These are phyloP conservation scores for Kwoniella heveanensis DNA, from an alignment of 768 basidiomycete genomes.

Conservation along the genomic window DNA sequence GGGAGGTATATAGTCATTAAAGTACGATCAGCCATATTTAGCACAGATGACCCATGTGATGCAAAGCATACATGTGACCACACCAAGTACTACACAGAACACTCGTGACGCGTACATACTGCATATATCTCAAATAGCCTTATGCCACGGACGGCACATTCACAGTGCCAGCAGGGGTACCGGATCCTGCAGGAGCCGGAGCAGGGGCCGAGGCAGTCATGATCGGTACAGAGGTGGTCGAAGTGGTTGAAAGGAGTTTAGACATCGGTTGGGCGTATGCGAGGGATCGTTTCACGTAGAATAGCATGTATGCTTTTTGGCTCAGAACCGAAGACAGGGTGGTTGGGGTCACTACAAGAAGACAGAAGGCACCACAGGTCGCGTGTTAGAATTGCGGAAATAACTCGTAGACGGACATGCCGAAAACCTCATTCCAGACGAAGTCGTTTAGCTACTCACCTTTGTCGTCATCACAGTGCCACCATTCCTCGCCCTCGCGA, in stretches of 20 bases:
- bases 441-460: constrained; percentile 60
- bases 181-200: too few relatives aligned
- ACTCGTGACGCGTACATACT: background rate
- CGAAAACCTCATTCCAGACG: too few relatives aligned
- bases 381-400: too few relatives aligned
- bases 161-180: background rate
- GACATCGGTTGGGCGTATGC: constrained; percentile 64
- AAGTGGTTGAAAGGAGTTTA: constrained; percentile 17
- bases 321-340: constrained; percentile 68
- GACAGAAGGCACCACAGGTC: constrained; percentile 5
- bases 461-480: constrained; percentile 90
- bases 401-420: too few relatives aligned
- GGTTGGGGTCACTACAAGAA: constrained; percentile 65
- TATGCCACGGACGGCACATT: background rate
- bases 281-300: constrained; percentile 86
- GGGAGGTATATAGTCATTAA: too few relatives aligned
- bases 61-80: background rate
- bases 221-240: constrained; percentile 1
- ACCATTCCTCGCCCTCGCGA: constrained; percentile 75
- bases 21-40: background rate
- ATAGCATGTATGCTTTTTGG: constrained; percentile 89
- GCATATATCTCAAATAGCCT: background rate
- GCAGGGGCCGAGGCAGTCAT: too few relatives aligned
- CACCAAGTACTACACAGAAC: background rate
- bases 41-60: too few relatives aligned